Evolutionary conservation across 345 rosid species (phyloP).

Genomic region (Gossypium thurberi): DNA sequence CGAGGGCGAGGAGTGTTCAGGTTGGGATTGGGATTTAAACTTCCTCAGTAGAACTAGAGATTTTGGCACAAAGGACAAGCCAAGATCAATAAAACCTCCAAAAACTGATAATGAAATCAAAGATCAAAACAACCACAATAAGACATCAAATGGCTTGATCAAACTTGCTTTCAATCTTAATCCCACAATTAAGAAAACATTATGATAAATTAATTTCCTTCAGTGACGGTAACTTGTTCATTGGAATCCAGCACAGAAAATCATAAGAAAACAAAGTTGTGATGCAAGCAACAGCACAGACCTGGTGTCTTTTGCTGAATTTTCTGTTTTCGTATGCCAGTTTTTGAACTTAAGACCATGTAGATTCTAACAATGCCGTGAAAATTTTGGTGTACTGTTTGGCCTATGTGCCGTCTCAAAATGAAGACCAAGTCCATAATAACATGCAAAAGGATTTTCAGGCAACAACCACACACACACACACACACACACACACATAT

Average conservation of each 20-base stretch:
- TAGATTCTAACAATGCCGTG: neutral
- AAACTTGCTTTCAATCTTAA: slow-evolving; percentile 10
- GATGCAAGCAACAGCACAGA: neutral
- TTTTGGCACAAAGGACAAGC: neutral
- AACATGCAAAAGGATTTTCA: neutral
- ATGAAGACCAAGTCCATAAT: slow-evolving; percentile 20
- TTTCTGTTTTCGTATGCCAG: neutral
- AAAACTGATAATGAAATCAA: slow-evolving; percentile 7
- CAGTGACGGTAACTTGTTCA: neutral
- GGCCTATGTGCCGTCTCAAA: slow-evolving; percentile 21
- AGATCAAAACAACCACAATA: slow-evolving; percentile 11
- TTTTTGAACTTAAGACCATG: neutral
- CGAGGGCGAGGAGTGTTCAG: too few relatives aligned
- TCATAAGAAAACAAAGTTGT: neutral
- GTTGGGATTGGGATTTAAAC: too few relatives aligned
- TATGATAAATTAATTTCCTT: neutral
- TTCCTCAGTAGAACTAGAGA: neutral
- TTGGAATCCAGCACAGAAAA: slow-evolving; percentile 8
- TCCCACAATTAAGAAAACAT: neutral
- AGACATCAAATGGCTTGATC: neutral
- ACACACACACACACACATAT: too few relatives aligned
- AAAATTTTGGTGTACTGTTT: neutral
- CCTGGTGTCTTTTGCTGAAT: neutral
- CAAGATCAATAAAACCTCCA: slow-evolving; percentile 2
- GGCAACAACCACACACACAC: too few relatives aligned